Evolutionary conservation across 164 flowering plant species (phyloP).

Genomic region (Akebia trifoliata): DNA sequence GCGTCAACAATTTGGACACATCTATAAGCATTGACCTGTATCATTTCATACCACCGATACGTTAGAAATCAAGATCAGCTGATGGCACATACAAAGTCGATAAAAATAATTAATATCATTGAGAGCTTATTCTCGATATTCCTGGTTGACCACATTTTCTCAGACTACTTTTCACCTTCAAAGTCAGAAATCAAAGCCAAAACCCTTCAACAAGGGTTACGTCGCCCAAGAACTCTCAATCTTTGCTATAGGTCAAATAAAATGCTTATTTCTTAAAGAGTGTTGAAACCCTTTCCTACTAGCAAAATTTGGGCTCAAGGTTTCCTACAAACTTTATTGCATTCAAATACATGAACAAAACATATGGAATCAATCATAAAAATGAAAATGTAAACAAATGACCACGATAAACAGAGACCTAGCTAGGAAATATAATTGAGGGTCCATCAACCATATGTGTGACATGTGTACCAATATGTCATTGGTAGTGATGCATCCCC

Average conservation of each 20-base stretch:
- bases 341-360: not conserved
- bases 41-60: slow-evolving; percentile 10
- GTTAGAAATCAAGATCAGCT: slow-evolving; percentile 3
- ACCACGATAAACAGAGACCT: too few species aligned
- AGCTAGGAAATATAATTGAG: not conserved
- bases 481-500: not conserved
- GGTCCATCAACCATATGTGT: not conserved
- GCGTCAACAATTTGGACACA: slow-evolving; percentile 63
- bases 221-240: too few species aligned
- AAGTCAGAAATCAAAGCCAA: too few species aligned
- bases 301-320: not conserved
- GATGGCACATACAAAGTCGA: not conserved
- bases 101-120: not conserved
- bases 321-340: not conserved
- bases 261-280: too few species aligned
- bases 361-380: not conserved
- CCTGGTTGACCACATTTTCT: too few species aligned
- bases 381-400: not conserved
- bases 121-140: too few species aligned
- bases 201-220: too few species aligned
- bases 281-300: not conserved
- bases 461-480: not conserved
- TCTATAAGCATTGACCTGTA: slow-evolving; percentile 79
- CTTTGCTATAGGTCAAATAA: too few species aligned
- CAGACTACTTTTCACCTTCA: too few species aligned